phyloP scores from a whole-genome alignment of 2,329 filamentous ascomycete genomes.

The Trichoderma koningii region DNA sequence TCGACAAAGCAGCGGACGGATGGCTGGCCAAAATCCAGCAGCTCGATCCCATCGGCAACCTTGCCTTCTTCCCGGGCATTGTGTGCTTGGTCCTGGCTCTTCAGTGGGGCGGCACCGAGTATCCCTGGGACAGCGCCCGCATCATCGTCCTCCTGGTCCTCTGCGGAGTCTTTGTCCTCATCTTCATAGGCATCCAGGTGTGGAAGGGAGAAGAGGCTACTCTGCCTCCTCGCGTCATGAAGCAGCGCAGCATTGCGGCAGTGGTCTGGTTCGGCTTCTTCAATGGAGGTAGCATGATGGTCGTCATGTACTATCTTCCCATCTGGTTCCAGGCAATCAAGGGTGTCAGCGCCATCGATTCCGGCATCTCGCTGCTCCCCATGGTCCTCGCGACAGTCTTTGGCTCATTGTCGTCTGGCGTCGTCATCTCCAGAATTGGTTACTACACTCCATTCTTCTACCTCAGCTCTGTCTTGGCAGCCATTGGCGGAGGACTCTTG shows the following conservation, averaged over 20 bases:
- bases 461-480: constrained; percentile 37
- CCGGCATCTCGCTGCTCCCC: constrained; percentile 38
- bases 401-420: constrained; percentile 35
- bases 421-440: constrained; percentile 38
- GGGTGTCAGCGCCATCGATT: constrained; percentile 37
- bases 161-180: constrained; percentile 36
- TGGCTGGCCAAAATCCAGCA: constrained; percentile 36
- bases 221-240: constrained; percentile 44
- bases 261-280: constrained; percentile 9
- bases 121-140: constrained; percentile 31
- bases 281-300: constrained; percentile 13
- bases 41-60: constrained; percentile 31
- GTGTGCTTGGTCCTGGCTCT: constrained; percentile 37
- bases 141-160: constrained; percentile 45
- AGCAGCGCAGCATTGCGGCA: constrained; percentile 34
- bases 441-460: constrained; percentile 49
- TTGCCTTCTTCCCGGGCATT: constrained; percentile 11
- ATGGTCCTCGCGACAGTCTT: constrained; percentile 37
- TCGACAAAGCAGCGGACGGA: neutral
- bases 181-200: constrained; percentile 41
- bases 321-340: constrained; percentile 55
- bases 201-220: constrained; percentile 42
- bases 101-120: constrained; percentile 46
- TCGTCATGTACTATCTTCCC: constrained; percentile 47
- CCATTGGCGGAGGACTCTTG: constrained; percentile 46